Conservation (phyloP, 2,329 filamentous ascomycete species). For the Leptographium wingfieldii region DNA sequence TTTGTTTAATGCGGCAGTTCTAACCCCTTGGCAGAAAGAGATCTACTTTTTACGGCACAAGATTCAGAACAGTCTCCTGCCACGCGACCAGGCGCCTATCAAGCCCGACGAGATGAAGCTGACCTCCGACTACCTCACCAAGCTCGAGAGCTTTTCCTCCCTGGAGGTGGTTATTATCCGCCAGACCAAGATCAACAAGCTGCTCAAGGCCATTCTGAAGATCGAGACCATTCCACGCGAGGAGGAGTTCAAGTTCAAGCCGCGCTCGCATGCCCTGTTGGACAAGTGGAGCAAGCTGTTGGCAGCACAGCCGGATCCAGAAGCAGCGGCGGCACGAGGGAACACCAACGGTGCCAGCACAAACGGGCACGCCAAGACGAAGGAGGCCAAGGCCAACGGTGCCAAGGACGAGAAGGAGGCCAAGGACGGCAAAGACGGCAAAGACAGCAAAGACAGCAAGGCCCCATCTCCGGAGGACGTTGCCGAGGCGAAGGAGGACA, state of each 20-base stretch:
- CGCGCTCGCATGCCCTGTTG: conserved; percentile 66
- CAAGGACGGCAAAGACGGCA: conserved; percentile 20
- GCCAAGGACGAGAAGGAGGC: conserved; percentile 14
- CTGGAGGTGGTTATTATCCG: conserved; percentile 84
- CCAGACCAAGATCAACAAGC: conserved; percentile 95
- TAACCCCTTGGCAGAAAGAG: conserved; percentile 39
- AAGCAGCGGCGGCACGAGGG: conserved; percentile 21
- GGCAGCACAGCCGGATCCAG: conserved; percentile 23
- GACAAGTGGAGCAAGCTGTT: conserved; percentile 81
- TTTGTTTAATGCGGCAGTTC: background rate
- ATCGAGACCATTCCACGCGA: conserved; percentile 75
- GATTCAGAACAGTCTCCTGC: conserved; percentile 86
- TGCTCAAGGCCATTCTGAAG: conserved; percentile 88
- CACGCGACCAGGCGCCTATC: conserved; percentile 62
- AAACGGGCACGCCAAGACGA: conserved; percentile 16
- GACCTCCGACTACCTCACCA: conserved; percentile 65
- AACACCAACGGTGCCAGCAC: conserved; percentile 18
- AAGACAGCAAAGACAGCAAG: conserved; percentile 17
- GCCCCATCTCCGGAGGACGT: conserved; percentile 13
- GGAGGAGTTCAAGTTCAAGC: conserved; percentile 79
- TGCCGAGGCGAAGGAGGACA: conserved; percentile 19
- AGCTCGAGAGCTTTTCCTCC: conserved; percentile 68
- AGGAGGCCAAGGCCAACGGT: conserved; percentile 19
- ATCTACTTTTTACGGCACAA: conserved; percentile 92
- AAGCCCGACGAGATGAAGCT: conserved; percentile 71